Evolutionary conservation across 306 rosid genomes (phyloP).

Genomic region (Inga leiocalycina): DNA sequence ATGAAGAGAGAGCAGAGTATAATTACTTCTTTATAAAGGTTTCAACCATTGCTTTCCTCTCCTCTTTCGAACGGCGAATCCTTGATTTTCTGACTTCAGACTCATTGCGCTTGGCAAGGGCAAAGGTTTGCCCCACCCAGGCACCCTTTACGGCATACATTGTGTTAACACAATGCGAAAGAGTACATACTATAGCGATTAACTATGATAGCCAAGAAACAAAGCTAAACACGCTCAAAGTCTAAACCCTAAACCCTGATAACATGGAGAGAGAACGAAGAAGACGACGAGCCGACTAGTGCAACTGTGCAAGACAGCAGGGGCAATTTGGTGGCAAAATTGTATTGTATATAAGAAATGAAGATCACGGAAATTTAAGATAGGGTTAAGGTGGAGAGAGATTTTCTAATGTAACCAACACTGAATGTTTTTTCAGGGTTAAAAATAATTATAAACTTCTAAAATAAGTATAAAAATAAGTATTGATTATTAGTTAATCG

Average conservation of each 20-base stretch:
- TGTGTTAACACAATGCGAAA: constrained; percentile 28
- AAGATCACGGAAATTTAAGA: no score
- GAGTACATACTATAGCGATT: constrained; percentile 34
- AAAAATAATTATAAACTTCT: no score
- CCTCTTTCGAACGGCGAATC: constrained; percentile 86
- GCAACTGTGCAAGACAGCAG: background rate
- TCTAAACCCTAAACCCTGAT: constrained; percentile 16
- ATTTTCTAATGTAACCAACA: no score
- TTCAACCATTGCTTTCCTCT: constrained; percentile 89
- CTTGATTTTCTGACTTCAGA: constrained; percentile 79
- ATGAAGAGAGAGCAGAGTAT: constrained; percentile 16
- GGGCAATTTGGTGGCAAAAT: background rate
- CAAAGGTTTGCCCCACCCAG: constrained; percentile 81
- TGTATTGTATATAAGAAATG: background rate
- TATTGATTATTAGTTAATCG: no score
- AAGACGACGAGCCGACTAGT: background rate
- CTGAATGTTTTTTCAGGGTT: no score
- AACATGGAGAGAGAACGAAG: background rate
- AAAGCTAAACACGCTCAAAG: background rate
- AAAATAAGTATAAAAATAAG: no score
- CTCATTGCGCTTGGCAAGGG: constrained; percentile 83
- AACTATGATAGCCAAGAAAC: background rate
- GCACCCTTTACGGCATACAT: constrained; percentile 81
- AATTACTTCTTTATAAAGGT: constrained; percentile 81
- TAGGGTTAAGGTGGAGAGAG: no score